phyloP scores from a whole-genome alignment of 345 rosid species.

The Balakata baccata region DNA sequence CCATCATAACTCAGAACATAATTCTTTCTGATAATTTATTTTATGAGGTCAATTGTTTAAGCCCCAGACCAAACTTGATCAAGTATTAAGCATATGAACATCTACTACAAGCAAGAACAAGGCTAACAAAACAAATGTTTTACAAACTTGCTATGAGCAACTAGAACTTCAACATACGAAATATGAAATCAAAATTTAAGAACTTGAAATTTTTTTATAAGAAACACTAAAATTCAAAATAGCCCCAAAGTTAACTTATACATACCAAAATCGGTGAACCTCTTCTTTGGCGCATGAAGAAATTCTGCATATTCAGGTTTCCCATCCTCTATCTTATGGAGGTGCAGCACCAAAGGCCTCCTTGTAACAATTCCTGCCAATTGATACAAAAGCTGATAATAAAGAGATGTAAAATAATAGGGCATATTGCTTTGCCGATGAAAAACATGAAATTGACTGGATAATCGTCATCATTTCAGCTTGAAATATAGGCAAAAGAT shows the following conservation, averaged over 20 bases:
- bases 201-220: neutral
- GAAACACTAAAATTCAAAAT: neutral
- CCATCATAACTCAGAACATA: neutral
- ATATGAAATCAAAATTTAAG: neutral
- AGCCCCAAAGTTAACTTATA: neutral
- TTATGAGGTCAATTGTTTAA: neutral
- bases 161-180: neutral
- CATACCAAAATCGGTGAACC: slow-evolving; percentile 75
- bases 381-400: neutral
- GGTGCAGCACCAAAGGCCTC: slow-evolving; percentile 96
- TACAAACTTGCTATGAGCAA: neutral
- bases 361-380: slow-evolving; percentile 83
- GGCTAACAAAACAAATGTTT: neutral
- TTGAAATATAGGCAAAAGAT: slow-evolving; percentile 2
- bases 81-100: neutral
- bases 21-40: neutral
- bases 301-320: slow-evolving; percentile 83
- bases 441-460: neutral
- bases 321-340: slow-evolving; percentile 79
- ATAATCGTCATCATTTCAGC: neutral
- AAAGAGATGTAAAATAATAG: neutral
- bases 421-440: neutral
- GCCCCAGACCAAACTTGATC: neutral
- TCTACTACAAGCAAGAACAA: neutral
- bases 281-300: slow-evolving; percentile 90